Base-by-base conservation (phyloP, 73 alveolate genomes). In the Uronychia binucleata region DNA sequence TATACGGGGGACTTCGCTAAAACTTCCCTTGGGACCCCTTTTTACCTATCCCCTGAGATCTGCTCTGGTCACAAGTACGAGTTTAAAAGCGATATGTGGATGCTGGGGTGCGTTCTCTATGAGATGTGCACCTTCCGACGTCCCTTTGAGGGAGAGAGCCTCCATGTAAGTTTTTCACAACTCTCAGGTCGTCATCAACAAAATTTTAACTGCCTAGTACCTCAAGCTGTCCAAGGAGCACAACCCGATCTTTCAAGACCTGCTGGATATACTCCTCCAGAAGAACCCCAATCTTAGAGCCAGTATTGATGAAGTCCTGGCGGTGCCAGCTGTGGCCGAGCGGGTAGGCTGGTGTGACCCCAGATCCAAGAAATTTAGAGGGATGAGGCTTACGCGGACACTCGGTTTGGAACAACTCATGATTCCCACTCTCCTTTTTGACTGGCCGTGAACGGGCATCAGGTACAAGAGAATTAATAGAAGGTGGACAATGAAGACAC, bases 11-110 rank as follows among this genome's bases (percentile, higher is more conserved):
- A 94, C 35, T 85, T 86, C 57, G 94, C 95, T 13, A 88, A 89
- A 77, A 94, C 97, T 28, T 85, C 90, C 5, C 90, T 94, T 19
- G 98, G 98, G 0, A 94, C 98, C 0, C 98, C 98, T n/a, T 94
- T 83, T 85, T 94, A 92, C 83, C 79, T 94, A 77, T 88, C 96
- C 77, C 98, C 98, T 0, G 98, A 94, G 86, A 60, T 94, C 32
- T 89, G 96, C 59, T 28, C 76, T 33, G 93, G 93, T 34, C 78
- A 86, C 58, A 88, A 86, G 31, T 94, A 94, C 87, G 90, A 89
- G 83, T 90, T 79, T 77, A 92, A 94, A 84, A 87, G 95, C 79
- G 98, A 94, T 89, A 82, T 91, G 28, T 94, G 98, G 98, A 92
- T 88, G 86, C 86, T 94, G 28, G 98, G 98, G 77, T 84, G 95